Base-by-base conservation (phyloP, 352 stramenopile genomes). In the Phytophthora pini region DNA sequence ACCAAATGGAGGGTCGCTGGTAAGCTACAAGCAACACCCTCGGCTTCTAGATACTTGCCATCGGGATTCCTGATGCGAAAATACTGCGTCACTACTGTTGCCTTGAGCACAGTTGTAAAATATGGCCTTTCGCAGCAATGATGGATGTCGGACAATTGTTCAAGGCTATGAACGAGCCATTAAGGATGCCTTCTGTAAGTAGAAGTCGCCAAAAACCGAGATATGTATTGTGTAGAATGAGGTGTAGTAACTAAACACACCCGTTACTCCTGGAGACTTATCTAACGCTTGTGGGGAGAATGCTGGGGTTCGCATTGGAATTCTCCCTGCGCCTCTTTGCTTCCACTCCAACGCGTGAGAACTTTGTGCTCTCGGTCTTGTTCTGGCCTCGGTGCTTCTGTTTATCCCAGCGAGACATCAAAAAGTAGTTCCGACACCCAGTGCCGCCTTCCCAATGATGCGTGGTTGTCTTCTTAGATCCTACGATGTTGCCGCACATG, bases 361-460 rank as follows among this genome's bases (percentile, higher is more conserved):
- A 69, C 62, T 94, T 93, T 52, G 86, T 80, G 68, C 80, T 92
- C 65, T 85, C 79, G 11, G 86, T 94, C 61, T 94, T 94, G 76
- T 88, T 80, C 8, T 70, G 56, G 0, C 86, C 86, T 20, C 82
- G 77, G 48, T 77, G 88, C 58, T 94, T 94, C 36, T 90, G 77
- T 48, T 76, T 80, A 77, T 94, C 86, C 24, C 59, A 76, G 12
- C 41, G 45, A 7, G 82, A 79, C 83, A 94, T 93, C 38, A 66
- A 40, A 6, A 40, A 74, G 4, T 56, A 59, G 60, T 92, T 71
- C 39, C 86, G 86, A 38, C 84, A 93, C 15, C 82, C 86, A 4
- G 70, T 58, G 44, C 84, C 86, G 15, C 86, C 84, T 65, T 93
- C 84, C 82, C 82, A 94, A 55, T 91, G 75, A 0, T 72, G 61